phyloP scores from a whole-genome alignment of 257 asterid genomes.

The Rauvolfia tetraphylla region DNA sequence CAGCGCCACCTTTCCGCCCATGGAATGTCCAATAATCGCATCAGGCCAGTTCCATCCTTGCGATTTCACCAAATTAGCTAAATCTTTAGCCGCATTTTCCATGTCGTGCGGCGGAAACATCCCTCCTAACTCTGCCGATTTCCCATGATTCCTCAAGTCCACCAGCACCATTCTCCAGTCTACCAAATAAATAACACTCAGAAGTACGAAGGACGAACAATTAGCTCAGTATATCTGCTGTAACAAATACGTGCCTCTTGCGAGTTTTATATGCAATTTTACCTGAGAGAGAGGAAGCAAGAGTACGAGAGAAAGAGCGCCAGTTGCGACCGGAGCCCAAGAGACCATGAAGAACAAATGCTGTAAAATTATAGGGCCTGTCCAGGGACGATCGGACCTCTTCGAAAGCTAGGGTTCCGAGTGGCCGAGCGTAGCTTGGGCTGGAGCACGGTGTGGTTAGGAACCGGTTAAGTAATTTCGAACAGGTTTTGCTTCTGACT shows the following conservation, averaged over 20 bases:
- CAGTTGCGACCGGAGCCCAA: constrained; percentile 93
- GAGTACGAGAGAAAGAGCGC: constrained; percentile 86
- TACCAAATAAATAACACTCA: constrained; percentile 19
- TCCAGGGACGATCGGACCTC: constrained; percentile 55
- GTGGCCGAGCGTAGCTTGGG: constrained; percentile 33
- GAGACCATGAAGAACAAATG: constrained; percentile 86
- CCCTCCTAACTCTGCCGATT: constrained; percentile 58
- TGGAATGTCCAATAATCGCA: constrained; percentile 87
- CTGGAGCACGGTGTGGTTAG: constrained; percentile 17
- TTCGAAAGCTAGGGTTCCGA: constrained; percentile 73
- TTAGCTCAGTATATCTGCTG: background rate
- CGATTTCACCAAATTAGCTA: constrained; percentile 63
- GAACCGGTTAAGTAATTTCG: constrained; percentile 38
- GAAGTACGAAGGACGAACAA: background rate
- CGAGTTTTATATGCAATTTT: background rate
- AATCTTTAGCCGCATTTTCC: constrained; percentile 77
- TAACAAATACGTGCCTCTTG: background rate
- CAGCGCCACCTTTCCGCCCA: constrained; percentile 96
- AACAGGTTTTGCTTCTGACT: constrained; percentile 28
- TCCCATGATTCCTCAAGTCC: constrained; percentile 94
- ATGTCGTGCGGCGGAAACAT: constrained; percentile 65
- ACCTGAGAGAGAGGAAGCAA: constrained; percentile 52
- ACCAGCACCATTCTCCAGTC: constrained; percentile 80
- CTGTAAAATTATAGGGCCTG: constrained; percentile 56
- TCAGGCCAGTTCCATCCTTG: constrained; percentile 90